Evolutionary conservation across 306 rosid genomes (phyloP), one percentile per base, ranked within the genome.

Genomic region (Castanea crenata): DNA sequence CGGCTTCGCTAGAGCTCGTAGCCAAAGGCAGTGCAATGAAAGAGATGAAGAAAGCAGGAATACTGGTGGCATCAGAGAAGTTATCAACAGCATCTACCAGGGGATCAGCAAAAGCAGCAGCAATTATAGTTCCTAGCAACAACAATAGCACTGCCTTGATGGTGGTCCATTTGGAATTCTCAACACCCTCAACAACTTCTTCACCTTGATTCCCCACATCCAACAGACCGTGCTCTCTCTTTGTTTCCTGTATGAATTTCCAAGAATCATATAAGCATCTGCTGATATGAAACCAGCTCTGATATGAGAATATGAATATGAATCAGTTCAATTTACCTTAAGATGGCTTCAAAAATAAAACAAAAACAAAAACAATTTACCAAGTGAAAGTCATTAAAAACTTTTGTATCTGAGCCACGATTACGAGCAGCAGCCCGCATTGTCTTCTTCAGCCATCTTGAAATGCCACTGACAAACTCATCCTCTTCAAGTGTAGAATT

Each of bases 41-140:
- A 9, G 99, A 95, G 86, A 95, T 88, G 89, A 95, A 95, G 92
- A 95, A 95, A 20, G 93, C 91, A 9, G 98, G 99, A 88, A 95
- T 95, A 55, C 79, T 81, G 1, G 98, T 91, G 72, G 99, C 99
- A n/a, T 74, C 85, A 20, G 99, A 93, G 62, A 95, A 95, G 83
- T 90, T 88, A 83, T 95, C 92, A 11, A 95, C 99, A 1, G 78
- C 96, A 61, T 93, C 99, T 54, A 95, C 98, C 75, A 95, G 82
- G 18, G 99, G 98, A 83, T 93, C 98, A 27, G 99, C 99, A 62
- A 83, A 84, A 21, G 80, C 90, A 58, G 91, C 99, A 0, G 99
- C 99, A 72, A 95, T 89, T 75, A 85, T 76, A 62, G 98, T 29
- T 79, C 99, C 99, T 1, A 93, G 62, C 65, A 93, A 10, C 74